Evolutionary conservation across 2,329 filamentous ascomycete genomes (phyloP), one percentile per base, ranked within the genome.

Genomic region (Diaporthe vexans): DNA sequence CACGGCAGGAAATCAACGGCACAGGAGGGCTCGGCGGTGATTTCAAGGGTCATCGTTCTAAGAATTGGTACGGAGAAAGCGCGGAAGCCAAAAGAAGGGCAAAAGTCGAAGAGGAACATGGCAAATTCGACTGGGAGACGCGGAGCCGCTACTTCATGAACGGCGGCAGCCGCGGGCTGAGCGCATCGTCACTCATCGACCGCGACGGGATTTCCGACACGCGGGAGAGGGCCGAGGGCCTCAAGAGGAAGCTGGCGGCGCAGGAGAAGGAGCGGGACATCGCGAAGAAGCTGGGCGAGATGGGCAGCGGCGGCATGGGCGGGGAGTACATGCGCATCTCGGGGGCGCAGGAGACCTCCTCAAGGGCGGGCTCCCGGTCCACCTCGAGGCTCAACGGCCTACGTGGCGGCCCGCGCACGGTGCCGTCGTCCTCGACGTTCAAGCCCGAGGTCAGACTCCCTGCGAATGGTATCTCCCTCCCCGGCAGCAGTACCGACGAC

Each of bases 1-100:
- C 88, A 0, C 89, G 95, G 48, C 92, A 95, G 86, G 95, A 97
- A 80, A 88, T 98, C 75, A 97, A 95, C 80, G 86, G 84, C n/a
- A 84, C 83, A 59, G 82, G 81, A 35, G 83, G 80, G 46, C 88
- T 84, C 3, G 85, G 85, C 40, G 81, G 80, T 35, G 59, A 71
- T 35, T 72, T 73, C 4, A 76, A 76, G 17, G 70, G 74, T 24
- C 72, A 75, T 26, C 74, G 80, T 26, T 63, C 59, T 15, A 76
- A 77, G 40, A 77, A 80, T 46, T n/a, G n/a, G 76, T 77, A 33
- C 76, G 79, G 54, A n/a, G 74, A 79, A 37, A 77, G 79, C 37
- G 67, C 77, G 73, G 80, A 83, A 58, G 79, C 83, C 71, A 80
- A 85, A 75, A 83, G 84, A 52, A 19, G 56, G 21, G 21, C 70